phyloP scores from a whole-genome alignment of 345 rosid genomes.

The Brassica incana region DNA sequence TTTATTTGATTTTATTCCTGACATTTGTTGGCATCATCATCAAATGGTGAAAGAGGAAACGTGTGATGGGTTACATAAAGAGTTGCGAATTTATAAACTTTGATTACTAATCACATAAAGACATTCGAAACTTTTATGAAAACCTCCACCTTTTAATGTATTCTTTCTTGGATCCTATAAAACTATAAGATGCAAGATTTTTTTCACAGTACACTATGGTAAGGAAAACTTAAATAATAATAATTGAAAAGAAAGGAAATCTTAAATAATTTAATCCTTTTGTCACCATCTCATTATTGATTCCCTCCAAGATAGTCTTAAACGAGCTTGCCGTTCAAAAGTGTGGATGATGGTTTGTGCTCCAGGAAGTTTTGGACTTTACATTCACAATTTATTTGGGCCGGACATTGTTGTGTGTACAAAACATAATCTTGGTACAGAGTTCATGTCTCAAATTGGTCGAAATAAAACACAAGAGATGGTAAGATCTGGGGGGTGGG shows the following conservation, averaged over 20 bases:
- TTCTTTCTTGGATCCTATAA: not conserved
- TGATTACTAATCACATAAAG: not conserved
- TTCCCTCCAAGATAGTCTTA: not conserved
- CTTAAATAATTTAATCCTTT: not conserved
- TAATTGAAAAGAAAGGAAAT: too few species aligned
- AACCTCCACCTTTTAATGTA: too few species aligned
- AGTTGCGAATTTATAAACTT: not conserved
- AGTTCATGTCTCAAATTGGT: not conserved
- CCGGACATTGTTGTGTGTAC: not conserved
- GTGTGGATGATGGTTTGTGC: not conserved
- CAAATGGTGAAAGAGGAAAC: constrained; percentile 20
- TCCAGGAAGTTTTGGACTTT: not conserved
- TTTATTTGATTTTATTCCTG: too few species aligned
- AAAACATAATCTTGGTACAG: not conserved
- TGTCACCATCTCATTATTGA: not conserved
- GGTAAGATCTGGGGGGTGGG: too few species aligned
- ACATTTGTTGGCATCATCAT: not conserved
- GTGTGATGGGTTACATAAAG: constrained; percentile 7
- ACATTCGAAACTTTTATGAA: not conserved
- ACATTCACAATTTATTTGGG: not conserved
- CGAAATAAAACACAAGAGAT: not conserved
- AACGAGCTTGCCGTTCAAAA: not conserved
- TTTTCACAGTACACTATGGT: not conserved
- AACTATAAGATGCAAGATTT: not conserved
- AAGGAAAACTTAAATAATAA: not conserved